Evolutionary conservation across 148 eudicot species (phyloP).

Genomic region (Mesembryanthemum crystallinum): DNA sequence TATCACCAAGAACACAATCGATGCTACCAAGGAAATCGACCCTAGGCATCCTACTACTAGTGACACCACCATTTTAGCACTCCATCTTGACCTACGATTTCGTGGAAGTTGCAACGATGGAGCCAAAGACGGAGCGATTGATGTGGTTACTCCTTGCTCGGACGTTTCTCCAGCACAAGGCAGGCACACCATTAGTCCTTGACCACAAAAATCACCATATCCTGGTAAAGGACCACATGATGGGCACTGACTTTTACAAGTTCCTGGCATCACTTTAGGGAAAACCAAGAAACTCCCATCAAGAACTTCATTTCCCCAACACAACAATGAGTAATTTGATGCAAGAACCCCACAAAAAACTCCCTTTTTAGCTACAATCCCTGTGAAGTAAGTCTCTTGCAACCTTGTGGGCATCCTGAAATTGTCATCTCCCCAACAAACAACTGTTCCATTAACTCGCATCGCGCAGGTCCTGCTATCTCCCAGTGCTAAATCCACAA

Average conservation of each 20-base stretch:
- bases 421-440: slow-evolving; percentile 68
- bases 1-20: slow-evolving; percentile 29
- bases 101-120: not conserved
- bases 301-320: slow-evolving; percentile 63
- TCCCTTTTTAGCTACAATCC: slow-evolving; percentile 41
- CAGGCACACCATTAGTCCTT: slow-evolving; percentile 44
- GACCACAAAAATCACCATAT: slow-evolving; percentile 36
- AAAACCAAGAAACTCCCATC: slow-evolving; percentile 35
- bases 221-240: slow-evolving; percentile 44
- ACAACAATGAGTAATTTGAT: slow-evolving; percentile 45
- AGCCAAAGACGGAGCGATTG: not conserved
- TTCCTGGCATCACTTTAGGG: slow-evolving; percentile 57
- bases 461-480: slow-evolving; percentile 56
- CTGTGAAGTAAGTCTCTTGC: slow-evolving; percentile 31
- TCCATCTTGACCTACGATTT: slow-evolving; percentile 33
- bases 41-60: slow-evolving; percentile 73
- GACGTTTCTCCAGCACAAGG: slow-evolving; percentile 24
- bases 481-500: slow-evolving; percentile 60
- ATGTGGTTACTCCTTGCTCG: not conserved
- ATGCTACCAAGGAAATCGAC: slow-evolving; percentile 33
- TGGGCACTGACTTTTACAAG: slow-evolving; percentile 46
- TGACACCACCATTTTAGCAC: slow-evolving; percentile 43
- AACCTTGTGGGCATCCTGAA: slow-evolving; percentile 43
- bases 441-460: slow-evolving; percentile 46
- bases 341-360: slow-evolving; percentile 70